phyloP scores from a whole-genome alignment of 129 eudicot species.

The Cynara cardunculus region DNA sequence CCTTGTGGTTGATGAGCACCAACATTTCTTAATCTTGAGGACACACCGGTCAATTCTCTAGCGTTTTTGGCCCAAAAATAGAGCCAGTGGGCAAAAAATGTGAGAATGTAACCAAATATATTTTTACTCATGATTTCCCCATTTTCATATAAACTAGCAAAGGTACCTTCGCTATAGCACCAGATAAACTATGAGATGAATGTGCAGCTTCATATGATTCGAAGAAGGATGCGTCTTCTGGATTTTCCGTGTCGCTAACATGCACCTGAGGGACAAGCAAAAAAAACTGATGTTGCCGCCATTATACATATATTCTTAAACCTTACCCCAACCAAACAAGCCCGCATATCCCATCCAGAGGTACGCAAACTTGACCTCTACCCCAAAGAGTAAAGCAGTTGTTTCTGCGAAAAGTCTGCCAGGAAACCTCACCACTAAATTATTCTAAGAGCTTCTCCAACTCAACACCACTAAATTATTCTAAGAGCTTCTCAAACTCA shows the following conservation, averaged over 20 bases:
- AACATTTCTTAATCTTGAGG: neutral
- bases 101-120: neutral
- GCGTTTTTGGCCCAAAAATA: neutral
- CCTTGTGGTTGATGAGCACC: conserved; percentile 3
- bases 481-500: neutral
- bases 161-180: conserved; percentile 72
- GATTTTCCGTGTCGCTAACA: conserved; percentile 65
- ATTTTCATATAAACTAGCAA: neutral
- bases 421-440: neutral
- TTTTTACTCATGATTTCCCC: neutral
- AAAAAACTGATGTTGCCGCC: neutral
- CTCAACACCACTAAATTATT: neutral
- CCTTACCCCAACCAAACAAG: neutral
- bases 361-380: neutral
- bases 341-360: neutral
- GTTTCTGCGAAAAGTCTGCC: neutral
- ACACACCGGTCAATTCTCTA: neutral
- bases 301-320: neutral
- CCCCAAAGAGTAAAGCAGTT: neutral
- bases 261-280: conserved; percentile 56
- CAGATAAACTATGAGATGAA: conserved; percentile 75
- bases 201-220: conserved; percentile 96
- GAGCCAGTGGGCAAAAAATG: neutral
- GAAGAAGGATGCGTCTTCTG: conserved; percentile 94
- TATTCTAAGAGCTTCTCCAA: neutral